phyloP scores from a whole-genome alignment of 2,329 filamentous ascomycete genomes.

The Xylariaceae sp. region DNA sequence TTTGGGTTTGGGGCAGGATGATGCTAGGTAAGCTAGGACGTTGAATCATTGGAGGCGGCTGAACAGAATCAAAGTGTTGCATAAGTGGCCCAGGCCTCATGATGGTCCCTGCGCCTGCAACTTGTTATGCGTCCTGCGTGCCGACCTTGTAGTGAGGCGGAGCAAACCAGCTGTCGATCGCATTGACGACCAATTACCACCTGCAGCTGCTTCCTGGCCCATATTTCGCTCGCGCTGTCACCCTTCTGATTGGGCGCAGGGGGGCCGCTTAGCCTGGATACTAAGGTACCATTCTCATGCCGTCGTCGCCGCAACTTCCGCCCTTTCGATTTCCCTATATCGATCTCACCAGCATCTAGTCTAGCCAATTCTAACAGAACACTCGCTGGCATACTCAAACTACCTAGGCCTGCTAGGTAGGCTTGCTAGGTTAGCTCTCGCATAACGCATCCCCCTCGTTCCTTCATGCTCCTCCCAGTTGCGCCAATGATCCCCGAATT shows the following conservation, averaged over 20 bases:
- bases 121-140: conserved; percentile 14
- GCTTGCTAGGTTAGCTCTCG: too few relatives aligned
- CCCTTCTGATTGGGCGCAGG: conserved; percentile 5
- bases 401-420: too few relatives aligned
- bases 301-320: conserved; percentile 26
- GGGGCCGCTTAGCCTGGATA: background rate
- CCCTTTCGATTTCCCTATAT: conserved; percentile 12
- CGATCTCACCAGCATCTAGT: conserved; percentile 19
- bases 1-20: too few relatives aligned
- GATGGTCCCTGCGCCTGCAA: conserved; percentile 16
- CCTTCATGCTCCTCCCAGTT: too few relatives aligned
- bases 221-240: background rate
- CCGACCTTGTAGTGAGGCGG: conserved; percentile 29
- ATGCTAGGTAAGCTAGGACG: conserved; percentile 14
- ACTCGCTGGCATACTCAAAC: too few relatives aligned
- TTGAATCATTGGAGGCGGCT: conserved; percentile 34
- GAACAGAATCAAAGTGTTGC: conserved; percentile 23
- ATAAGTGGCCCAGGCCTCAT: conserved; percentile 13
- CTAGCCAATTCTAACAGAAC: too few relatives aligned
- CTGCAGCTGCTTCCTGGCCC: background rate
- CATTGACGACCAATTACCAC: conserved; percentile 10
- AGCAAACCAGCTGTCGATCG: conserved; percentile 22
- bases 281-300: conserved; percentile 11
- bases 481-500: too few relatives aligned
- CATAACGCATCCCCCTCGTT: too few relatives aligned